These are phyloP conservation scores for Kwoniella dejecticola DNA, from an alignment of 768 basidiomycete genomes.

Conservation along the genomic window DNA sequence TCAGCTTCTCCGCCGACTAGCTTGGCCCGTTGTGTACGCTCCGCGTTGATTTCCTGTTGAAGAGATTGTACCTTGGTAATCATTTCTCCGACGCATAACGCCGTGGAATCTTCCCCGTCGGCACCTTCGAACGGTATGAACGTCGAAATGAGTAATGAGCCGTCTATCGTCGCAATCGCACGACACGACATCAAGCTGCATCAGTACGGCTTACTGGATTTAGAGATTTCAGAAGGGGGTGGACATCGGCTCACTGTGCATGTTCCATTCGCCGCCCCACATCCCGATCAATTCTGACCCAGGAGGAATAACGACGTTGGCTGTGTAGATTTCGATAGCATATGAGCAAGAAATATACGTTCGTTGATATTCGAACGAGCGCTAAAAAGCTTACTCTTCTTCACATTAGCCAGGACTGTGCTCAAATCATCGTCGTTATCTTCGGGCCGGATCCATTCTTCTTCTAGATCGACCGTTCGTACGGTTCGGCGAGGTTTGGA, in stretches of 20 bases:
- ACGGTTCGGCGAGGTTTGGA: slow-evolving; percentile 37
- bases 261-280: slow-evolving; percentile 54
- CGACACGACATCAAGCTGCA: too few species aligned
- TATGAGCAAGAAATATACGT: too few species aligned
- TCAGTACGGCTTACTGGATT: too few species aligned
- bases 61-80: slow-evolving; percentile 45
- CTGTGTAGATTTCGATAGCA: slow-evolving; percentile 21
- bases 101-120: slow-evolving; percentile 52
- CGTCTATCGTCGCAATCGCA: too few species aligned
- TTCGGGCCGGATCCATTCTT: slow-evolving; percentile 39
- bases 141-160: slow-evolving; percentile 50
- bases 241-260: slow-evolving; percentile 44
- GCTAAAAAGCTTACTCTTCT: slow-evolving; percentile 36
- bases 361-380: too few species aligned
- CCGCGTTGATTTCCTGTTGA: slow-evolving; percentile 38
- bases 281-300: slow-evolving; percentile 48
- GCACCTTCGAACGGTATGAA: slow-evolving; percentile 52
- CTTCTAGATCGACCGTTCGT: slow-evolving; percentile 46
- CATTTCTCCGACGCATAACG: slow-evolving; percentile 50
- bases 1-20: slow-evolving; percentile 19
- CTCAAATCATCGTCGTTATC: slow-evolving; percentile 38
- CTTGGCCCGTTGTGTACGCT: slow-evolving; percentile 10
- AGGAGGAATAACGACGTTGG: slow-evolving; percentile 47
- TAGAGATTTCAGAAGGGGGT: too few species aligned
- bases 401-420: slow-evolving; percentile 49